Percentiles rank a stretch among this genome's conserved stretches.
Conservation (phyloP, 129 eudicot genomes). For the sunflower (Helianthus annuus) region DNA sequence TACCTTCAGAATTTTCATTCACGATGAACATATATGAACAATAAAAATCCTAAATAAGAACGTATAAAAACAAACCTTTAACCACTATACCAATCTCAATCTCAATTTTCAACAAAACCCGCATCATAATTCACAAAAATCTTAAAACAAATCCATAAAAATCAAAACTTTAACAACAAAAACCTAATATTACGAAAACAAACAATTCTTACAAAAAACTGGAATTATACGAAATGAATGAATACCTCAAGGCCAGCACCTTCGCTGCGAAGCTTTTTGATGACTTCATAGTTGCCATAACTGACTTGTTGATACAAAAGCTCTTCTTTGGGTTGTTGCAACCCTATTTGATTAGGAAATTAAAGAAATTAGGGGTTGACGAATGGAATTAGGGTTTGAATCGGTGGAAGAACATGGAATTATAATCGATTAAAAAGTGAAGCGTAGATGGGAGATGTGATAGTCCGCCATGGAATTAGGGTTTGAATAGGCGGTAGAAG, state of each 20-base stretch:
- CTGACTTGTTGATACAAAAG: conserved; percentile 75
- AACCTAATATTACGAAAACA: not conserved
- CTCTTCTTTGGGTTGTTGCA: conserved; percentile 81
- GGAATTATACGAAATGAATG: not conserved
- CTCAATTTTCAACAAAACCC: not conserved
- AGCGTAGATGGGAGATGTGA: too few relatives aligned
- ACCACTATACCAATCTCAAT: not conserved
- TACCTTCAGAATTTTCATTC: too few relatives aligned
- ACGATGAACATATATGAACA: too few relatives aligned
- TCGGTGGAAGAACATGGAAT: too few relatives aligned
- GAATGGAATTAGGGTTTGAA: too few relatives aligned
- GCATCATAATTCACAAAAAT: conserved; percentile 1
- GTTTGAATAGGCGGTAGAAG: too few relatives aligned
- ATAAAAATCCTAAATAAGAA: too few relatives aligned
- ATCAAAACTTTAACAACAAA: not conserved
- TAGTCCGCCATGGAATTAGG: too few relatives aligned
- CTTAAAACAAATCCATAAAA: not conserved
- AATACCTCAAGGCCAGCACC: conserved; percentile 94
- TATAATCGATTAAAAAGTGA: too few relatives aligned
- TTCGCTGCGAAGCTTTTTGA: conserved; percentile 67
- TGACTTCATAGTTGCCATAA: conserved; percentile 66
- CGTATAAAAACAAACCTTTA: not conserved
- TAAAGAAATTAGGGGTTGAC: conserved; percentile 26
- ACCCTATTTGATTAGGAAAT: conserved; percentile 51
- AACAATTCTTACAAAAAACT: not conserved